Percentiles rank a stretch among this genome's conserved stretches.
Conservation (phyloP, 116 monocot genomes). For the Dioscorea cayenensis region DNA sequence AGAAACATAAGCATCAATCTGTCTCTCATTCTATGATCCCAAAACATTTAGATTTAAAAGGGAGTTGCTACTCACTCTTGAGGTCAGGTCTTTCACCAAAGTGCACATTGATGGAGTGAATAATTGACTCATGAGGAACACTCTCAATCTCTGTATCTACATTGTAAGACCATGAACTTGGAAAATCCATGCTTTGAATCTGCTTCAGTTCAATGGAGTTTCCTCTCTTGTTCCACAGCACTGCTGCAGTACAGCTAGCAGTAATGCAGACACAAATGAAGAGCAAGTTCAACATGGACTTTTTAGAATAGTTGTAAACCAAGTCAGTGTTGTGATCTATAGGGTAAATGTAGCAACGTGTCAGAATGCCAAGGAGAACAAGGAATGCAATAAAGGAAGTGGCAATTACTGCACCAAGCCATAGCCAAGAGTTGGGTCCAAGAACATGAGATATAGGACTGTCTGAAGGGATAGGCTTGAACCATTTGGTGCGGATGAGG, state of each 20-base stretch:
- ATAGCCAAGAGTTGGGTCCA: constrained; percentile 26
- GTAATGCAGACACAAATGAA: constrained; percentile 38
- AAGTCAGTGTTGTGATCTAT: constrained; percentile 33
- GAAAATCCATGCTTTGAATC: constrained; percentile 20
- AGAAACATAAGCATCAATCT: no score
- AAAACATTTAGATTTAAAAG: background rate
- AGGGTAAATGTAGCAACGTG: constrained; percentile 31
- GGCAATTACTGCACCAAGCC: constrained; percentile 18
- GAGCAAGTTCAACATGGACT: constrained; percentile 34
- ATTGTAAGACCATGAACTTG: constrained; percentile 25
- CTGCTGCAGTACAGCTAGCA: constrained; percentile 21
- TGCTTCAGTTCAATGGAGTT: constrained; percentile 23
- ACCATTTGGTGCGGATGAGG: constrained; percentile 18
- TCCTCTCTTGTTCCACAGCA: constrained; percentile 52
- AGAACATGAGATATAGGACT: constrained; percentile 13
- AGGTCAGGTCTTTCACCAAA: constrained; percentile 54
- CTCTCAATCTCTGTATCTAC: constrained; percentile 54
- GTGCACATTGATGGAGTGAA: constrained; percentile 34
- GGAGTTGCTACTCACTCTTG: constrained; percentile 36
- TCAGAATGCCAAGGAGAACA: constrained; percentile 15
- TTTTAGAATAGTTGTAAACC: constrained; percentile 11
- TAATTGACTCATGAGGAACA: constrained; percentile 32
- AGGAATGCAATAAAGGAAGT: constrained; percentile 23
- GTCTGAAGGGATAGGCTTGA: constrained; percentile 17
- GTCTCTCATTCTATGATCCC: background rate